A percentile compares a stretch with the other conserved stretches of the same genome.
phyloP scores from a whole-genome alignment of 805 yeast genomes.

The Zygosaccharomyces rouxii region DNA sequence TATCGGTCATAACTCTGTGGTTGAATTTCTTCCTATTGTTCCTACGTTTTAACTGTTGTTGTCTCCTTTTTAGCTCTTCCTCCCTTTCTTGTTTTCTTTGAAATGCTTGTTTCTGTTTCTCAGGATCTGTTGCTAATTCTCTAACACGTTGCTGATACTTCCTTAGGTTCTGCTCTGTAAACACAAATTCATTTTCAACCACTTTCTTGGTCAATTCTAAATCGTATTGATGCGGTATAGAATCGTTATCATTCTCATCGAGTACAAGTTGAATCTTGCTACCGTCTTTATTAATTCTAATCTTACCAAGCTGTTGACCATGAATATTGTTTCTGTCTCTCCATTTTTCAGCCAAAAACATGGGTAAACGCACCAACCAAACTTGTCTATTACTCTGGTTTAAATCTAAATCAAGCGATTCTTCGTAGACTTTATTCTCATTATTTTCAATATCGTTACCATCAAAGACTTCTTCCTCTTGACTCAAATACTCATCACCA shows the following conservation, averaged over 20 bases:
- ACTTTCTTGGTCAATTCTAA: conserved; percentile 69
- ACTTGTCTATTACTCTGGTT: conserved; percentile 61
- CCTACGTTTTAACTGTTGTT: conserved; percentile 38
- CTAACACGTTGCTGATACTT: conserved; percentile 42
- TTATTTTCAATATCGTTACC: conserved; percentile 42
- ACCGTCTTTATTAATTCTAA: conserved; percentile 60
- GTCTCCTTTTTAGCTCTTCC: conserved; percentile 36
- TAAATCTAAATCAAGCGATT: conserved; percentile 74
- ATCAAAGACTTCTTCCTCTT: conserved; percentile 42
- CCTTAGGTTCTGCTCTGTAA: conserved; percentile 78
- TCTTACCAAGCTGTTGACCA: conserved; percentile 77
- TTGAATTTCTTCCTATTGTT: conserved; percentile 34
- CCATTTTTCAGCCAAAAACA: conserved; percentile 81
- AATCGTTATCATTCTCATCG: conserved; percentile 45
- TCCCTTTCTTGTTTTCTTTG: conserved; percentile 33
- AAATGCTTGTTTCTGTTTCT: conserved; percentile 36
- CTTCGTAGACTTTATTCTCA: conserved; percentile 44
- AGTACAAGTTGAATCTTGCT: conserved; percentile 52
- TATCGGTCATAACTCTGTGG: conserved; percentile 37
- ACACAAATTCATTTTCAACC: conserved; percentile 81
- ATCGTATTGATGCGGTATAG: conserved; percentile 82
- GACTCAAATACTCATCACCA: conserved; percentile 40
- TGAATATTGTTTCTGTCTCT: conserved; percentile 53
- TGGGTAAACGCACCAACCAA: conserved; percentile 90
- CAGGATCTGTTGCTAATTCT: conserved; percentile 36